Evolutionary conservation across 495 filamentous ascomycete genomes (phyloP).

Genomic region (Amphirosellinia nigrospora): DNA sequence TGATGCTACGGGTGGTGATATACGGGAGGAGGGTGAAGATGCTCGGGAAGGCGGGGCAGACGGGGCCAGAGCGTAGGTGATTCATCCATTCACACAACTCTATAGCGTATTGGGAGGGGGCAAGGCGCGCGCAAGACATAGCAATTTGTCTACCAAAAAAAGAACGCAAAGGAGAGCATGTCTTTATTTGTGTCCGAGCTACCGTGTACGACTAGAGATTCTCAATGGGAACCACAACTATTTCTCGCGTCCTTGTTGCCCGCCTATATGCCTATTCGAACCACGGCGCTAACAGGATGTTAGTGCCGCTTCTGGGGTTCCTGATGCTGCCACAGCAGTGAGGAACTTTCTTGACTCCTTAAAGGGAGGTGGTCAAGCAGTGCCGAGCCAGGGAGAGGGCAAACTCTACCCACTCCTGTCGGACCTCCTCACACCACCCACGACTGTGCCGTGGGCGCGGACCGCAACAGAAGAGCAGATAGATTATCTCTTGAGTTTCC

Average conservation of each 20-base stretch:
- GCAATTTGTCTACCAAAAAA: conserved; percentile 34
- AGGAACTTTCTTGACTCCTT: conserved; percentile 89
- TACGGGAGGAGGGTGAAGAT: conserved; percentile 86
- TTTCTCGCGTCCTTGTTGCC: conserved; percentile 23
- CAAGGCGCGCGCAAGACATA: conserved; percentile 33
- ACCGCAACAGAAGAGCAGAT: conserved; percentile 66
- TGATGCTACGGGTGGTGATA: conserved; percentile 85
- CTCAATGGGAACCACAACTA: conserved; percentile 33
- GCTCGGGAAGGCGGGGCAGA: conserved; percentile 91
- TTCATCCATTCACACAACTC: conserved; percentile 49
- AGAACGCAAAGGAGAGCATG: conserved; percentile 18
- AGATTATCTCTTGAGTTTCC: conserved; percentile 74
- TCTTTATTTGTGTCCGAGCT: conserved; percentile 15
- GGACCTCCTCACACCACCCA: conserved; percentile 79
- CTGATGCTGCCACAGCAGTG: conserved; percentile 70
- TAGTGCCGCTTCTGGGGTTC: conserved; percentile 49
- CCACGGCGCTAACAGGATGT: conserved; percentile 42
- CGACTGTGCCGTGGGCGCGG: conserved; percentile 79
- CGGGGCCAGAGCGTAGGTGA: conserved; percentile 98
- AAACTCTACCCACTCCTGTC: conserved; percentile 82
- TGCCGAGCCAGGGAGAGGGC: conserved; percentile 49
- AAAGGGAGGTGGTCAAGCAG: conserved; percentile 58
- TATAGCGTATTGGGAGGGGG: conserved; percentile 39
- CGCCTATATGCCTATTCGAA: conserved; percentile 15
- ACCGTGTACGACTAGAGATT: conserved; percentile 41